A percentile compares a stretch with the other conserved stretches of the same genome.
Evolutionary conservation across 495 filamentous ascomycete species (phyloP).

Genomic region (Hypomontagnella monticulosa): DNA sequence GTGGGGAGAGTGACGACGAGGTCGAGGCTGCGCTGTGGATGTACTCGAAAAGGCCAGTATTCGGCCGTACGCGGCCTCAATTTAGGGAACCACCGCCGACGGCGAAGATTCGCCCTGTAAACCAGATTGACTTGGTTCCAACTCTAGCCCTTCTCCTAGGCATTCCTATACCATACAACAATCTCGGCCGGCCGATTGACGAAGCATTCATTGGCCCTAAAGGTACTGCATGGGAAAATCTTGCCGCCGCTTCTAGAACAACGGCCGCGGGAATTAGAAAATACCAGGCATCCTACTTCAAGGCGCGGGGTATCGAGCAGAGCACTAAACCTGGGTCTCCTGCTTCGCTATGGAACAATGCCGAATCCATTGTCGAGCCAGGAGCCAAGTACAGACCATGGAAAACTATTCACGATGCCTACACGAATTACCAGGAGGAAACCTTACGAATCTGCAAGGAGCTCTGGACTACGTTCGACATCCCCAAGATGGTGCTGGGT

Average conservation of each 20-base stretch:
- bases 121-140: conserved; percentile 95
- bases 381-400: conserved; percentile 47
- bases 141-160: conserved; percentile 88
- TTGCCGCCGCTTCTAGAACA: conserved; percentile 78
- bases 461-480: conserved; percentile 91
- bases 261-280: conserved; percentile 87
- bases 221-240: conserved; percentile 74
- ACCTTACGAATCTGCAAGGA: conserved; percentile 82
- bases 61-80: conserved; percentile 76
- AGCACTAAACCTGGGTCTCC: conserved; percentile 64
- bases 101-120: conserved; percentile 82
- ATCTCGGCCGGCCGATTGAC: conserved; percentile 92
- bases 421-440: conserved; percentile 77
- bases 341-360: conserved; percentile 64
- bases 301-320: conserved; percentile 69
- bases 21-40: conserved; percentile 96
- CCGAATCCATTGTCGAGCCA: conserved; percentile 49
- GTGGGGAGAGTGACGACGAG: conserved; percentile 94
- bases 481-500: conserved; percentile 83
- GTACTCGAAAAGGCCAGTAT: conserved; percentile 87
- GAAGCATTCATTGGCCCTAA: conserved; percentile 83
- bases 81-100: conserved; percentile 71
- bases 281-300: conserved; percentile 74
- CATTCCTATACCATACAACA: conserved; percentile 95
- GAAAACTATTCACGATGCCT: conserved; percentile 63